Evolutionary conservation across 148 eudicot species (phyloP).

Genomic region (Dysphania ambrosioides): DNA sequence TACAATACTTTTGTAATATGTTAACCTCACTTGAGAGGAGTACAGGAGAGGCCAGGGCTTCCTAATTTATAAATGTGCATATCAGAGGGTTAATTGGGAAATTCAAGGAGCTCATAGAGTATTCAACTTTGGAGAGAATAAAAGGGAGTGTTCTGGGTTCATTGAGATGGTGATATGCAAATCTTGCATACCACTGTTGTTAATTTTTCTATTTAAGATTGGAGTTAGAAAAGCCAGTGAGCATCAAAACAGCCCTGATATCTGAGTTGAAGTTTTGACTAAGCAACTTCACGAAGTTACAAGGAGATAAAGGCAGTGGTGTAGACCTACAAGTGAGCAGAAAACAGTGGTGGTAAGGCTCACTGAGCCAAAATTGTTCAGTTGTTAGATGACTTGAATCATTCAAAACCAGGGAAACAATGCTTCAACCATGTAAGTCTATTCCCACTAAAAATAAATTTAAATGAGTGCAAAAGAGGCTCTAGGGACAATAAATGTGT

Average conservation of each 20-base stretch:
- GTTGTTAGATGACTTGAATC: neutral
- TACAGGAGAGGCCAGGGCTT: neutral
- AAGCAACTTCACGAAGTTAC: neutral
- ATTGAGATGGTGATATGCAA: neutral
- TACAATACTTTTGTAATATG: neutral
- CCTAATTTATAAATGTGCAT: neutral
- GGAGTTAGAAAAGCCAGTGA: neutral
- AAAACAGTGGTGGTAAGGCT: no score
- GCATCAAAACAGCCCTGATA: neutral
- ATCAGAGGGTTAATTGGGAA: neutral
- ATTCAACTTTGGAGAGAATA: neutral
- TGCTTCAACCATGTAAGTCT: neutral
- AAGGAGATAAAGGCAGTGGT: neutral
- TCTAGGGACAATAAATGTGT: no score
- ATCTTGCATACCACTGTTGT: neutral
- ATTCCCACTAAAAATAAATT: neutral
- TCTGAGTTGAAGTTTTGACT: neutral
- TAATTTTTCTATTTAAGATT: no score
- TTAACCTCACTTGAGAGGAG: neutral
- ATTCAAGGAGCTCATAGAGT: neutral
- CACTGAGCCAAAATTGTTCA: neutral
- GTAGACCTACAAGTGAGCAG: neutral
- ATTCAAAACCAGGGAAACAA: neutral
- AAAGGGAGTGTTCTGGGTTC: neutral
- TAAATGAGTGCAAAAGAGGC: neutral